Percentiles rank a stretch among this genome's conserved stretches.
phyloP scores from a whole-genome alignment of 192 early-diverging fungal species.

The Thamnidium elegans region DNA sequence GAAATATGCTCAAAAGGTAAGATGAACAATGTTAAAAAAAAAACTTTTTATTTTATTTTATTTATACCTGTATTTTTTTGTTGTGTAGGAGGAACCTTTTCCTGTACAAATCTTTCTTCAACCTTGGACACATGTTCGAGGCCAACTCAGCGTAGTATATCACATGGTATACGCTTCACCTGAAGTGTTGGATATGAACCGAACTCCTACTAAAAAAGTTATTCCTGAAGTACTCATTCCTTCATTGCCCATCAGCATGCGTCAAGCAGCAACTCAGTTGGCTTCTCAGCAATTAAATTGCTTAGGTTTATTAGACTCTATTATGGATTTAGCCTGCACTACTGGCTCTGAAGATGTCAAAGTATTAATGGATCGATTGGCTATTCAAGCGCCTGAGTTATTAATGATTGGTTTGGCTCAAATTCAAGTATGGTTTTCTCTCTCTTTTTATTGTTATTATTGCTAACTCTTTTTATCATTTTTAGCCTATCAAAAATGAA shows the following conservation, averaged over 20 bases:
- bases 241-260: constrained; percentile 37
- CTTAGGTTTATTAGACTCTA: constrained; percentile 67
- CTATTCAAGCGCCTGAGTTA: constrained; percentile 69
- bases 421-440: constrained; percentile 41
- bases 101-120: constrained; percentile 67
- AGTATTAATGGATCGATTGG: constrained; percentile 55
- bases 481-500: constrained; percentile 21
- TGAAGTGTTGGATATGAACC: constrained; percentile 60
- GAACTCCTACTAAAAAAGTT: constrained; percentile 41
- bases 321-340: constrained; percentile 52
- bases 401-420: constrained; percentile 76
- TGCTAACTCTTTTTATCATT: background rate
- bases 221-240: constrained; percentile 50
- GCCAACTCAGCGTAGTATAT: constrained; percentile 66
- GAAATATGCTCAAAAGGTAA: constrained; percentile 37
- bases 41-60: background rate
- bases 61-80: background rate
- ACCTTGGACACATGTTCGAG: constrained; percentile 66
- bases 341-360: constrained; percentile 53
- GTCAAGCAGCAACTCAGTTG: constrained; percentile 44
- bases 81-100: constrained; percentile 55
- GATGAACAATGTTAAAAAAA: background rate
- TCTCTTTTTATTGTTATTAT: background rate
- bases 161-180: constrained; percentile 55
- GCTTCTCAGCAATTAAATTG: constrained; percentile 63